Conservation (phyloP, 2,329 filamentous ascomycete genomes). For the Alternaria solani region DNA sequence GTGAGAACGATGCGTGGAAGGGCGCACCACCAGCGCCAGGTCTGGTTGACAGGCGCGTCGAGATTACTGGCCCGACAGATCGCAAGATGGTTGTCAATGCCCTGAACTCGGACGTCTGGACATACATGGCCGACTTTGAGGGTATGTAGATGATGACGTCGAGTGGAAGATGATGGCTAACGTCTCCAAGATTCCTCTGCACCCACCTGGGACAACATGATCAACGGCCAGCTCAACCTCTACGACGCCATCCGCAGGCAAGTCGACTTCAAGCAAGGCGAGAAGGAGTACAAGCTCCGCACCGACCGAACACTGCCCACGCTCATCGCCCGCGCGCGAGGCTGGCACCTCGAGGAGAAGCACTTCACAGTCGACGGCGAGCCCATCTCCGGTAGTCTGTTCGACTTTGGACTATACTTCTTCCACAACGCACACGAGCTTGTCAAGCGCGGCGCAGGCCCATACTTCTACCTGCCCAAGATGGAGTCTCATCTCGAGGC, state of each 20-base stretch:
- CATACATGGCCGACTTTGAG: slow-evolving; percentile 99
- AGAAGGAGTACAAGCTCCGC: slow-evolving; percentile 97
- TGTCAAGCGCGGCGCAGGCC: slow-evolving; percentile 81
- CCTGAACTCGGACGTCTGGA: slow-evolving; percentile 94
- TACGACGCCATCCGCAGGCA: slow-evolving; percentile 94
- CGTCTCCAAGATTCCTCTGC: slow-evolving; percentile 79
- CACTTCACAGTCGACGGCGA: slow-evolving; percentile 95
- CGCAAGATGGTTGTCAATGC: slow-evolving; percentile 99
- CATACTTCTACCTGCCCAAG: slow-evolving; percentile 98
- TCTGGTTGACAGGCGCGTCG: slow-evolving; percentile 89
- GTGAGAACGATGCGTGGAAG: slow-evolving; percentile 92
- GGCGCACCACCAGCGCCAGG: slow-evolving; percentile 91
- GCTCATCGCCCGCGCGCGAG: slow-evolving; percentile 90
- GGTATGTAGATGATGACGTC: slow-evolving; percentile 62
- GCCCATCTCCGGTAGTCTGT: slow-evolving; percentile 89
- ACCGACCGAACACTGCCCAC: slow-evolving; percentile 88
- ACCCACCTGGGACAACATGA: slow-evolving; percentile 99
- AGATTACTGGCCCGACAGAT: slow-evolving; percentile 97
- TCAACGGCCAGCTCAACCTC: slow-evolving; percentile 96
- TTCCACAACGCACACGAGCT: slow-evolving; percentile 96
- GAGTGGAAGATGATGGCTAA: slow-evolving; percentile 13
- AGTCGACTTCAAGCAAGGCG: slow-evolving; percentile 94
- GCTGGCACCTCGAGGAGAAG: slow-evolving; percentile 99
- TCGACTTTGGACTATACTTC: slow-evolving; percentile 99
- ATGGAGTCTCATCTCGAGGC: slow-evolving; percentile 98